phyloP scores from a whole-genome alignment of 2,329 filamentous ascomycete species.

The Arthroderma sp. region DNA sequence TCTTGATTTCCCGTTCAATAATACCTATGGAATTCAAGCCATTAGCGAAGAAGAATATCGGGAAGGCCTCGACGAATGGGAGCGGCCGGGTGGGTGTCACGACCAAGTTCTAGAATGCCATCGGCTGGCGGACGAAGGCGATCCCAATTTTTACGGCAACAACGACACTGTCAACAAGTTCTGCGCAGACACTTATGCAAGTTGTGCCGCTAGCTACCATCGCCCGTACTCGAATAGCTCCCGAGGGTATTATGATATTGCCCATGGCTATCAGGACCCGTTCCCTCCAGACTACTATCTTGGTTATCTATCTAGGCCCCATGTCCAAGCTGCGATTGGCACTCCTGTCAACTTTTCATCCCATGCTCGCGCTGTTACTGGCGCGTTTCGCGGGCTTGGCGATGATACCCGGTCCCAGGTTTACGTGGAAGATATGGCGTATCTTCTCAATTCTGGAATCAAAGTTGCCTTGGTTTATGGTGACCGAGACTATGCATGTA shows the following conservation, averaged over 20 bases:
- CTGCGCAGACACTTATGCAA: slow-evolving; percentile 33
- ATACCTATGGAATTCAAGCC: slow-evolving; percentile 47
- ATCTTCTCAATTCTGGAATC: slow-evolving; percentile 44
- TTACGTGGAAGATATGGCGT: slow-evolving; percentile 20
- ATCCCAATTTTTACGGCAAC: slow-evolving; percentile 37
- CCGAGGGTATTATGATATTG: slow-evolving; percentile 46
- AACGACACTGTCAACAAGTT: slow-evolving; percentile 33
- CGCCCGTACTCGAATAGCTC: slow-evolving; percentile 29
- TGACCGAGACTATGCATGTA: slow-evolving; percentile 43
- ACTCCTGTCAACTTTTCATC: slow-evolving; percentile 47
- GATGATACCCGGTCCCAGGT: slow-evolving; percentile 30
- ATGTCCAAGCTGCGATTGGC: slow-evolving; percentile 46
- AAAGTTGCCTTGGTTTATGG: slow-evolving; percentile 47
- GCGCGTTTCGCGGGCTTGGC: slow-evolving; percentile 34
- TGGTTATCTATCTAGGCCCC: slow-evolving; percentile 44
- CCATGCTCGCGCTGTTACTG: slow-evolving; percentile 29
- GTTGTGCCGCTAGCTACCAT: slow-evolving; percentile 31
- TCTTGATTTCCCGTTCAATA: slow-evolving; percentile 28
- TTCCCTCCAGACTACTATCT: slow-evolving; percentile 41
- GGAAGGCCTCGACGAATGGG: slow-evolving; percentile 14
- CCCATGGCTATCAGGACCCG: slow-evolving; percentile 37
- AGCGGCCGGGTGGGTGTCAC: slow-evolving; percentile 37
- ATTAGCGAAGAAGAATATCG: slow-evolving; percentile 22
- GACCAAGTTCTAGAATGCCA: slow-evolving; percentile 42
- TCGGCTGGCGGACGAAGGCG: slow-evolving; percentile 31